Percentiles rank a stretch among this genome's conserved stretches.
These are phyloP conservation scores for Kwoniella dendrophila DNA, from an alignment of 768 basidiomycete genomes.

Conservation along the genomic window DNA sequence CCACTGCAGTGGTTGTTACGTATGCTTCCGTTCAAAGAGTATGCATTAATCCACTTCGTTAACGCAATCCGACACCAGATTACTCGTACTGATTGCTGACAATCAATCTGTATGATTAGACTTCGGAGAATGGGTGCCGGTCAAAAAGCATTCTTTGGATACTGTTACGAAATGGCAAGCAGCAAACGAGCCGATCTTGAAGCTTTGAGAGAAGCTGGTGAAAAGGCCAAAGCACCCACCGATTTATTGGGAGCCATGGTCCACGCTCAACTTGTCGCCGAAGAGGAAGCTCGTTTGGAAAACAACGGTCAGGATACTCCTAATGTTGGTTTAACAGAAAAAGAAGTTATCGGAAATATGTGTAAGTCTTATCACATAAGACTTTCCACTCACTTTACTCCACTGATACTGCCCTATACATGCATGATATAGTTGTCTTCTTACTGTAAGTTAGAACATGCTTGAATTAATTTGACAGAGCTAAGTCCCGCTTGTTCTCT, in stretches of 20 bases:
- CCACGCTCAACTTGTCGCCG: conserved; percentile 32
- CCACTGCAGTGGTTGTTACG: conserved; percentile 7
- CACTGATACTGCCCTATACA: not conserved
- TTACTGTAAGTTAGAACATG: conserved; percentile 4
- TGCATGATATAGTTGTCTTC: conserved; percentile 14
- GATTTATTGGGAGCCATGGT: conserved; percentile 40
- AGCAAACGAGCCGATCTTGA: conserved; percentile 12
- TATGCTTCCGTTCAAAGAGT: conserved; percentile 7
- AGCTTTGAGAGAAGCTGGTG: conserved; percentile 2
- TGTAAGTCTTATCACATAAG: conserved; percentile 20
- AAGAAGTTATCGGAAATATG: conserved; percentile 42
- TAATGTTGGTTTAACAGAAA: conserved; percentile 33
- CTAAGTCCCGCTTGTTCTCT: not conserved
- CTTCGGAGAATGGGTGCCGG: conserved; percentile 28
- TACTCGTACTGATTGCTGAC: not conserved
- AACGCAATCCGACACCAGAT: not conserved
- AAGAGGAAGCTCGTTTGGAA: conserved; percentile 19
- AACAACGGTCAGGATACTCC: conserved; percentile 11
- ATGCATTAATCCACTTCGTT: not conserved
- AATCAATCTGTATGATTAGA: no score
- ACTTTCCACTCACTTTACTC: not conserved
- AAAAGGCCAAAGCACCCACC: conserved; percentile 25
- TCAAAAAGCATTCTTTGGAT: conserved; percentile 24
- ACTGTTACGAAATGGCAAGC: conserved; percentile 24
- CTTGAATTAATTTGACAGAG: not conserved